Evolutionary conservation across 371 early-diverging fungal species (phyloP), one percentile per base, ranked within the genome.

Genomic region (Rhizoclosmatium hyalinum): DNA sequence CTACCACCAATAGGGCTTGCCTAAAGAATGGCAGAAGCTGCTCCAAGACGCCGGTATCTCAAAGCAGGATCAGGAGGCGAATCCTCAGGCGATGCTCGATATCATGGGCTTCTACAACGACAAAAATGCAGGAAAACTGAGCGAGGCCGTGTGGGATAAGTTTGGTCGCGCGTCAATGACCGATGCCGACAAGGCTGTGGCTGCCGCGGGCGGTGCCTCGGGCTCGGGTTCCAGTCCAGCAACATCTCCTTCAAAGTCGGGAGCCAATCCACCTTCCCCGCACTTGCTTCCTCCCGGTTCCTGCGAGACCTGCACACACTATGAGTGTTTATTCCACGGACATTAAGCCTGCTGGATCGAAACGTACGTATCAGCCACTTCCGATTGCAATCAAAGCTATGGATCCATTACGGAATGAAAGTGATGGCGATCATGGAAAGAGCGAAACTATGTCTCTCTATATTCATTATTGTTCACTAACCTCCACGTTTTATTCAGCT

Each of bases 1-100:
- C 58, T 21, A 1, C 32, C 17, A 19, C 47, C 17, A 14, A 77
- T 46, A 93, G 93, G 98, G 98, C 19, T 80, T 98, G 63, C 98
- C 98, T 44, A 89, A 91, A 75, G 95, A 95, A 80, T 98, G 98
- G 98, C 93, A 95, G 65, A 86, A 89, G 41, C 83, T 98, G 77
- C 87, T 98, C 56, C 90, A 92, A 74, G 92, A 94, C 75, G 93
- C 97, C 61, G 97, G 98, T 64, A 98, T 98, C 77, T 89, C 96
- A 50, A 93, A 95, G 82, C 92, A 94, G 77, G 96, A 98, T 76
- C 97, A 97, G 85, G 89, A 92, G 74, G 93, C 94, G 42, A 92
- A 98, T 80, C 98, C 98, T 17, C 95, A 96, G 81, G 93, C 98
- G 42, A 95, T 98, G 17, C 84, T 98, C 61, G 97, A 98, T 80